Conservation (phyloP, 2,329 filamentous ascomycete species). For the Ceratocystiopsis minuta region DNA sequence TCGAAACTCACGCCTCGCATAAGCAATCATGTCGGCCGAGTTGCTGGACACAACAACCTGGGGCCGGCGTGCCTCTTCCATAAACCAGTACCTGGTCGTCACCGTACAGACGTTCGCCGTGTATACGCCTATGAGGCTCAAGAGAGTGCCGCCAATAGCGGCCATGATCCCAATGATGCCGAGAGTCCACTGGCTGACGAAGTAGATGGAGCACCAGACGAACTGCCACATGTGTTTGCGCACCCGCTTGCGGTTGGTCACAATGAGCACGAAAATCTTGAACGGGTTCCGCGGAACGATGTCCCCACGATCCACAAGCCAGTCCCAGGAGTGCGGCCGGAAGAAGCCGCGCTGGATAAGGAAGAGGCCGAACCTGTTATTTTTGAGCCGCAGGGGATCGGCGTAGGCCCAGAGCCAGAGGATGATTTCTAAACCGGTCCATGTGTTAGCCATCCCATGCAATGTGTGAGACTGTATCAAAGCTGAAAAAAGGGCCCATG, state of each 20-base stretch:
- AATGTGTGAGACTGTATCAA: no score
- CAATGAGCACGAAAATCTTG: background rate
- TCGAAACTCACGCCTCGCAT: conserved; percentile 3
- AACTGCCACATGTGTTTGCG: conserved; percentile 1
- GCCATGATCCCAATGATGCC: conserved; percentile 25
- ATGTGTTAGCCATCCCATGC: no score
- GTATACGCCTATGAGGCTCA: conserved; percentile 14
- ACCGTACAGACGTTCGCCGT: conserved; percentile 10
- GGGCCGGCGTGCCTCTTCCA: background rate
- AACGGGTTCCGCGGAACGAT: conserved; percentile 1
- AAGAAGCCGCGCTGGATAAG: conserved; percentile 7
- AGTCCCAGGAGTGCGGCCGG: conserved; percentile 7
- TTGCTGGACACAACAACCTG: conserved; percentile 7
- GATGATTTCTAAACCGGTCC: conserved; percentile 7
- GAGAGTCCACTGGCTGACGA: conserved; percentile 5
- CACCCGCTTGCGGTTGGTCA: background rate
- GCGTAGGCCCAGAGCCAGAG: conserved; percentile 13
- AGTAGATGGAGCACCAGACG: conserved; percentile 10
- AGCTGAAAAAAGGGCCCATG: no score
- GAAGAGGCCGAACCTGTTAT: conserved; percentile 4
- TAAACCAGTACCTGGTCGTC: conserved; percentile 9
- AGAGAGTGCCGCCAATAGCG: conserved; percentile 11
- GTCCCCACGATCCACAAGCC: conserved; percentile 3
- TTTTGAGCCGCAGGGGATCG: conserved; percentile 1
- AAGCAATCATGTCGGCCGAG: conserved; percentile 8